Evolutionary conservation across 1,284 basidiomycete genomes (phyloP).

Genomic region (Papiliotrema laurentii): DNA sequence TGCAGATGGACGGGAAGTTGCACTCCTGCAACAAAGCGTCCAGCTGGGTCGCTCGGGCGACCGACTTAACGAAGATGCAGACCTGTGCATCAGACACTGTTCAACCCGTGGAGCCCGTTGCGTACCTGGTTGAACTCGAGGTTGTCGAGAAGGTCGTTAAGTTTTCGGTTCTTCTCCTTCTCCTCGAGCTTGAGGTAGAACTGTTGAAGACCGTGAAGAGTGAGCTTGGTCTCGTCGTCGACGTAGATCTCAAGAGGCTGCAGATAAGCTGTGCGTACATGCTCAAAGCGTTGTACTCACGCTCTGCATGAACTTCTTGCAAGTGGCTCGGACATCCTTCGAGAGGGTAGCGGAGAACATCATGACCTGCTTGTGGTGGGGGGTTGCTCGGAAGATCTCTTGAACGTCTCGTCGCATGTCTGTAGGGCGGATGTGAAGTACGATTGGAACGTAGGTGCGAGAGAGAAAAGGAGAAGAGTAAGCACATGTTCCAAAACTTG

Average conservation of each 20-base stretch:
- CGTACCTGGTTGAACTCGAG: constrained; percentile 96
- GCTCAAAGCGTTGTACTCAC: constrained; percentile 54
- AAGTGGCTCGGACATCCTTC: constrained; percentile 94
- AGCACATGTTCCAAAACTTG: constrained; percentile 11
- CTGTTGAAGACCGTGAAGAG: constrained; percentile 96
- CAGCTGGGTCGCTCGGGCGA: constrained; percentile 90
- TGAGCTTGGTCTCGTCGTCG: constrained; percentile 98
- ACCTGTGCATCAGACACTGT: constrained; percentile 57
- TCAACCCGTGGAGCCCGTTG: neutral
- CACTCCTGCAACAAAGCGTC: constrained; percentile 95
- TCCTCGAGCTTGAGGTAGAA: constrained; percentile 98
- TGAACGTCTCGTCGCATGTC: constrained; percentile 99
- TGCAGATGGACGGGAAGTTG: constrained; percentile 97
- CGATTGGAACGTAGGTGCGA: neutral
- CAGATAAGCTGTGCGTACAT: neutral
- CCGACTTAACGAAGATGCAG: constrained; percentile 98
- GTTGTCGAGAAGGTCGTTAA: constrained; percentile 93
- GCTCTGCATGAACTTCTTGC: constrained; percentile 99
- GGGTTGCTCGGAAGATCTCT: constrained; percentile 99
- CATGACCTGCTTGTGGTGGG: constrained; percentile 99
- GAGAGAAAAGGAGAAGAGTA: constrained; percentile 14
- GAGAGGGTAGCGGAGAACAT: constrained; percentile 99
- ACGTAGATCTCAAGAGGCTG: constrained; percentile 99
- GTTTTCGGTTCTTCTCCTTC: constrained; percentile 91
- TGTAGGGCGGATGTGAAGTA: constrained; percentile 55